Base-by-base conservation (phyloP, 1,284 basidiomycete species). In the Cryptococcus sp. region DNA sequence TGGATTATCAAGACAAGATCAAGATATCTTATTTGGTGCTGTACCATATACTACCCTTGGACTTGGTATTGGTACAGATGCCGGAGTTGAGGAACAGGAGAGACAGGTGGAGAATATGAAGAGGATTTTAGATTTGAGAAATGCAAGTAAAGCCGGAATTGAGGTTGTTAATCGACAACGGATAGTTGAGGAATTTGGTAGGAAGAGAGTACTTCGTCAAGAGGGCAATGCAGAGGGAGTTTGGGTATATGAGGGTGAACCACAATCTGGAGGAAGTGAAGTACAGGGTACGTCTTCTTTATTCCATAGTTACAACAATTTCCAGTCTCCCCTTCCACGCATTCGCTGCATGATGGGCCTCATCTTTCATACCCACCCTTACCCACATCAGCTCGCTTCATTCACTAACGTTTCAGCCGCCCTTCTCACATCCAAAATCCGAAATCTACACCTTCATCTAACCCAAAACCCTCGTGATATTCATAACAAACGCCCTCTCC, bases 111-210 rank as follows among this genome's bases (percentile, higher is more conserved):
- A 82, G 54, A 73, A 78, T 58, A 79, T 96, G 53, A 82, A 85
- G 32, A 80, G 82, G 55, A 76, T 92, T 36, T 76, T 91, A 45
- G 92, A 96, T 74, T 76, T 98, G 63, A 78, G 86, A 54, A 96
- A 97, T 66, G 86, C 93, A 21, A 87, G 86, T 64, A 88, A 88
- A 36, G 79, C 77, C 45, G 90, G 88, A 18, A 85, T 97, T 57
- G 83, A 88, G 56, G 87, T 82, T 59, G 88, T 92, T 75, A 97
- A 97, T 73, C 80, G 86, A 55, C 79, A 83, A 63, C 79, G 91
- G 57, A 87, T 94, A 61, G 80, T 96, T 42, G 75, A 77, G 11
- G 84, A 82, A 49, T 97, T 98, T 78, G 92, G 88, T 4, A 39
- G 36, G 22, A 77, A 78, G 5, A 25, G 32, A 22, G 44, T 46